Percentiles rank a stretch among this genome's conserved stretches.
Evolutionary conservation across 2,329 filamentous ascomycete species (phyloP).

Genomic region (Fonsecaea pugnacius): DNA sequence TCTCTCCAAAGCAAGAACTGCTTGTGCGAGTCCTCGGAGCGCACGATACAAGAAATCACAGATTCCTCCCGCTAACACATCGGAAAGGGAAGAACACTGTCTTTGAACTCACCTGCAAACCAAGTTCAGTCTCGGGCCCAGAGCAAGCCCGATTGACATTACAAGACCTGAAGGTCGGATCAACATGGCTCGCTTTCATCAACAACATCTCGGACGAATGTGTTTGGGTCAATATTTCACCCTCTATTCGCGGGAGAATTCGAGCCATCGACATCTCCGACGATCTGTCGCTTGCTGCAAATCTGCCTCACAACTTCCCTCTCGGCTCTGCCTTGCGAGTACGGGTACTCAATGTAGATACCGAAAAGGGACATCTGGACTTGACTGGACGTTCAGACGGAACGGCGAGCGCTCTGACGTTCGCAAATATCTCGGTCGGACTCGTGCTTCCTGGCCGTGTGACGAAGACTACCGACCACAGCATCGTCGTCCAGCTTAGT

Average conservation of each 20-base stretch:
- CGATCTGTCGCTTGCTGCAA: conserved; percentile 76
- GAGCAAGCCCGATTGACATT: conserved; percentile 70
- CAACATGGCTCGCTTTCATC: conserved; percentile 78
- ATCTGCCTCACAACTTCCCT: conserved; percentile 80
- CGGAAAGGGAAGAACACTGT: conserved; percentile 76
- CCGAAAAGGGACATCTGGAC: conserved; percentile 75
- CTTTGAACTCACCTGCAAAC: conserved; percentile 84
- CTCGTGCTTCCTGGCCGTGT: conserved; percentile 82
- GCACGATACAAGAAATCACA: conserved; percentile 86
- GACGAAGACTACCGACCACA: conserved; percentile 81
- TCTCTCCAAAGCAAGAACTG: conserved; percentile 72
- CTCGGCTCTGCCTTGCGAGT: conserved; percentile 86
- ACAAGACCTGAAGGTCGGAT: conserved; percentile 72
- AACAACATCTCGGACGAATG: conserved; percentile 83
- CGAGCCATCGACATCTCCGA: conserved; percentile 83
- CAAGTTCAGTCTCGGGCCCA: conserved; percentile 57
- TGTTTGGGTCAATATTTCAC: conserved; percentile 89
- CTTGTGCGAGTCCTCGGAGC: conserved; percentile 79
- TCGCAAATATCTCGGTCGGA: conserved; percentile 74
- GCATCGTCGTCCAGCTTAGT: conserved; percentile 83
- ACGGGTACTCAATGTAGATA: conserved; percentile 74
- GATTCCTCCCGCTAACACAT: conserved; percentile 89
- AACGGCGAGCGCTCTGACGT: conserved; percentile 63
- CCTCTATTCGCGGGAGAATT: conserved; percentile 83
- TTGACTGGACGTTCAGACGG: conserved; percentile 73